Base-by-base conservation (phyloP, 2,329 filamentous ascomycete species). In the Nigrograna mackinnonii region DNA sequence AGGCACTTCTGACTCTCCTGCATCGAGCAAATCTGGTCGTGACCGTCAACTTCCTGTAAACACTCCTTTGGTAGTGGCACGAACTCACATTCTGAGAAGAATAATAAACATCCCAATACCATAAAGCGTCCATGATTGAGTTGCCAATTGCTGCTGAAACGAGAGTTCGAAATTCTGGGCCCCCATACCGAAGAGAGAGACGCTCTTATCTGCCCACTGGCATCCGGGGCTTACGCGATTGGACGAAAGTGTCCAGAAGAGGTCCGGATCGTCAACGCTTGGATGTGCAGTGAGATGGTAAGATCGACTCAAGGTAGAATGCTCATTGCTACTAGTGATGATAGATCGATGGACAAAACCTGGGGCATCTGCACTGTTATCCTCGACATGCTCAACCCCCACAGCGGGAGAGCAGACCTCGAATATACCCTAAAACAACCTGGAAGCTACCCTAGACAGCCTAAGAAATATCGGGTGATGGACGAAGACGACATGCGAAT, bases 91-190 rank as follows among this genome's bases (percentile, higher is more conserved):
- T 44, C 62, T 49, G n/a, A 62, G 21, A 9, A 43, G 13, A 26
- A 66, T 63, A 18, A 59, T 37, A 30, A 55, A 47, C 40, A 64
- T 63, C 12, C 61, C 57, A 24, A 64, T 49, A 5, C 54, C 51
- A 41, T 62, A 64, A 4, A 64, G 39, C 11, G 43, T 50, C 62
- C 62, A 66, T 46, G 60, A 62, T 19, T 63, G 47, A 16, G 33
- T 44, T 6, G 47, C 48, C 30, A 64, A 19, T 22, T 57, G 22
- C 16, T 24, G 38, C 38, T 52, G 48, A 17, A 64, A 61, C 7
- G 47, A 47, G 7, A 37, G 24, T 6, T 49, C 52, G 39, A 55
- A 54, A 18, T 43, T 42, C 38, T 54, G 37, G n/a, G 32, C 42
- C 18, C 31, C 39, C 39, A 41, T 41, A 21, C 21, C 30, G 12